Conservation (phyloP, 768 basidiomycete species). For the Xerocomellus dryophilus region DNA sequence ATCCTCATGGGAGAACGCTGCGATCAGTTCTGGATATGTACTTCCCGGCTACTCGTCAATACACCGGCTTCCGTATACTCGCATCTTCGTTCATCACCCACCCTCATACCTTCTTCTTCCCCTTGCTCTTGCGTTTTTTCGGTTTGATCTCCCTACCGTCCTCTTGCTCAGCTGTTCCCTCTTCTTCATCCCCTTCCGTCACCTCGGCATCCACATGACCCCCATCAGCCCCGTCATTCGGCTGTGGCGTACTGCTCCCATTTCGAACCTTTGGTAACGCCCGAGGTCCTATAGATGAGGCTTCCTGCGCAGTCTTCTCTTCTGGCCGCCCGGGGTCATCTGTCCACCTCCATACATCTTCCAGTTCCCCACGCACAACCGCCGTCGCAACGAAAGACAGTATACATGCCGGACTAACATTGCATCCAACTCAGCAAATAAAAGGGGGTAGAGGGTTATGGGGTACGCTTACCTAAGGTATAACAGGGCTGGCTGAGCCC, state of each 20-base stretch:
- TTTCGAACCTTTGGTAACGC: constrained; percentile 15
- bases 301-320: constrained; percentile 15
- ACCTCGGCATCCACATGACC: constrained; percentile 4
- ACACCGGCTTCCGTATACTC: background rate
- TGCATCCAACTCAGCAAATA: background rate
- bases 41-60: constrained; percentile 2
- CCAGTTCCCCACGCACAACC: constrained; percentile 62
- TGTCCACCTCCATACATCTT: constrained; percentile 66
- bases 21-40: constrained; percentile 14
- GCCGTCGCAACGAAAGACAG: constrained; percentile 63
- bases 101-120: constrained; percentile 16
- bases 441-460: background rate
- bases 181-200: constrained; percentile 15
- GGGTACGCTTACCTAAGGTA: constrained; percentile 71
- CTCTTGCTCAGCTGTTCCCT: background rate
- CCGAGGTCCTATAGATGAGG: constrained; percentile 4
- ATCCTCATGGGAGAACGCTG: background rate
- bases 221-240: constrained; percentile 14
- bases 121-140: constrained; percentile 23
- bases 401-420: constrained; percentile 79
- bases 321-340: constrained; percentile 45
- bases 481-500: constrained; percentile 87
- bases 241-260: constrained; percentile 18
- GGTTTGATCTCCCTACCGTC: background rate
- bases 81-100: no score